A percentile compares a stretch with the other conserved stretches of the same genome.
These are phyloP conservation scores for Monsonia emarginata DNA, from an alignment of 441 rosid genomes.

Conservation along the genomic window DNA sequence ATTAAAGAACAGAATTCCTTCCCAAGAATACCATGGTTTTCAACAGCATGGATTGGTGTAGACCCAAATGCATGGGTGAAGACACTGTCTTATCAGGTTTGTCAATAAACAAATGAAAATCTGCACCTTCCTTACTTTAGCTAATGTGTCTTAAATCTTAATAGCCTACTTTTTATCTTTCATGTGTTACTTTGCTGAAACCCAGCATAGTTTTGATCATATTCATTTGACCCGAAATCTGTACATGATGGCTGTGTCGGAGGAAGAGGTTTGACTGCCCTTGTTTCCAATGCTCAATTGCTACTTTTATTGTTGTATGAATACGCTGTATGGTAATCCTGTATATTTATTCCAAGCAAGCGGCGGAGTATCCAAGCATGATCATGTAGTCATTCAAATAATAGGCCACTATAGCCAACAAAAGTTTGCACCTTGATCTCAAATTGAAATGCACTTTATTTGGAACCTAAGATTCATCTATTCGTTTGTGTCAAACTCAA, in stretches of 20 bases:
- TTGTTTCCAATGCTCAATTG: not conserved
- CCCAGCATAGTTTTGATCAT: not conserved
- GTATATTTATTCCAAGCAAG: not conserved
- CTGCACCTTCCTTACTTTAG: not conserved
- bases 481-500: not conserved
- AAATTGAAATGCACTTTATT: not conserved
- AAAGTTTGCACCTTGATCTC: not conserved
- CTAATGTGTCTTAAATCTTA: not conserved
- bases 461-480: not conserved
- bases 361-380: not conserved
- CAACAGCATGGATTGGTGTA: slow-evolving; percentile 77
- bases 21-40: slow-evolving; percentile 68
- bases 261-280: not conserved
- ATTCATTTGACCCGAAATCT: not conserved
- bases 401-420: not conserved
- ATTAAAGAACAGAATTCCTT: slow-evolving; percentile 48
- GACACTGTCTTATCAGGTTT: slow-evolving; percentile 87
- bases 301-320: not conserved
- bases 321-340: not conserved
- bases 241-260: not conserved
- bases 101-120: slow-evolving; percentile 6
- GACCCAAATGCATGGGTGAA: slow-evolving; percentile 85
- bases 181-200: not conserved
- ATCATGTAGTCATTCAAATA: not conserved
- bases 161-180: not conserved